Base-by-base conservation (phyloP, 345 rosid genomes). In the Raphanus sativus region DNA sequence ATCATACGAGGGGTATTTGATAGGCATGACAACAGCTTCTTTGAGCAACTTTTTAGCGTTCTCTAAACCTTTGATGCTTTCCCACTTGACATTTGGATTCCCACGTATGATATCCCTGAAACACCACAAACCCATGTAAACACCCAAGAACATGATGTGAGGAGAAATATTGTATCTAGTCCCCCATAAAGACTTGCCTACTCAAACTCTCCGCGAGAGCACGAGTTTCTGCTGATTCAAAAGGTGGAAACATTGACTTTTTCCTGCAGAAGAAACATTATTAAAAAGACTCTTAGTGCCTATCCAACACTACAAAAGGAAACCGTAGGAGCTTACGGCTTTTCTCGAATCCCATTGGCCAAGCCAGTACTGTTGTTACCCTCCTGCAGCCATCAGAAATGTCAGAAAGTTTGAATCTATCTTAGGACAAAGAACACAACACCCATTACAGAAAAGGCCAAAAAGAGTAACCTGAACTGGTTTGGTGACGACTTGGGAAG, bases 11-110 rank as follows among this genome's bases (percentile, higher is more conserved):
- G 99, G 99, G 80, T 95, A 95, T 82, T 95, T 95, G 48, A 95
- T 95, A 63, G 99, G 99, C 99, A 95, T 95, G 68, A 95, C 97
- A 73, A 95, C 99, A 32, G 99, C 99, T 86, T 95, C 99, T 82
- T 95, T 95, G 73, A 95, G 91, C 75, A 95, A 83, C 71, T 81
- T 88, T 73, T 95, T 95, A 7, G 99, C 98, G 65, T 81, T 95
- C 77, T 89, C 96, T 60, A 95, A 72, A 25, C 98, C 99, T 68
- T 95, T 92, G 62, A 95, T 91, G 83, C 89, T 90, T 71, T 95
- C 99, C 99, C 98, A 95, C 71, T 84, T 92, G 73, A 95, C 88
- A 85, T 95, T 91, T 50, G 96, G 98, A 81, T 81, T 95, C 54
- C 99, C 98, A 21, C 89, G 97, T 36, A 95, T 88, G 54, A 95